These are phyloP conservation scores for Diospyros kaki DNA, from an alignment of 148 eudicot species.

Conservation along the genomic window DNA sequence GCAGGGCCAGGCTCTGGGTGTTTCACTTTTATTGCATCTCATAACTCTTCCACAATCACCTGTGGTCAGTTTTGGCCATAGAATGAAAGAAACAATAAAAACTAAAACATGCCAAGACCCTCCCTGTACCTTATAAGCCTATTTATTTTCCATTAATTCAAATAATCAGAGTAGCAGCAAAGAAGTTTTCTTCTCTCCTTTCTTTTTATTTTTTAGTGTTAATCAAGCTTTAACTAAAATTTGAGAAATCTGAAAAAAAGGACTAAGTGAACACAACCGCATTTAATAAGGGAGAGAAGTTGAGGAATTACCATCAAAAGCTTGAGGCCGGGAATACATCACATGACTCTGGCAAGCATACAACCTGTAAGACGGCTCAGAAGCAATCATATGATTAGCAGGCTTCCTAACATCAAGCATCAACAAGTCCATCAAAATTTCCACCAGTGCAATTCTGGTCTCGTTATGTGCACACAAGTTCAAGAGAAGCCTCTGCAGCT, in stretches of 20 bases:
- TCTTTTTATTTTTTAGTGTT: not conserved
- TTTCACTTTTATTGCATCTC: no score
- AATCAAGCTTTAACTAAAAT: no score
- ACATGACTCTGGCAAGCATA: conserved; percentile 94
- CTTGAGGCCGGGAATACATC: conserved; percentile 92
- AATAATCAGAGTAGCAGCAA: no score
- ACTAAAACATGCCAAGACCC: not conserved
- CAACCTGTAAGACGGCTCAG: conserved; percentile 78
- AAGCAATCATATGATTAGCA: conserved; percentile 35
- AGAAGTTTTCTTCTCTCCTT: not conserved
- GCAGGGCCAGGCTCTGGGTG: no score
- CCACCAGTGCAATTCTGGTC: conserved; percentile 64
- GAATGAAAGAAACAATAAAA: not conserved
- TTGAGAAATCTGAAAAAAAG: not conserved
- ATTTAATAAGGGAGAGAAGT: not conserved
- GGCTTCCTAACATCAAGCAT: conserved; percentile 69
- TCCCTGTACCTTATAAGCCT: not conserved
- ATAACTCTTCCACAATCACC: no score
- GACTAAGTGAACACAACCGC: not conserved
- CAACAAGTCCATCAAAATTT: conserved; percentile 88
- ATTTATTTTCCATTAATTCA: no score
- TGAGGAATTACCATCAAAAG: conserved; percentile 59
- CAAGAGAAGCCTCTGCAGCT: conserved; percentile 89
- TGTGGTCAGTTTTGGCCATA: not conserved
- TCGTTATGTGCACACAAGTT: conserved; percentile 88